phyloP scores from a whole-genome alignment of 805 yeast genomes.

The baker's yeast (Saccharomyces cerevisiae) region DNA sequence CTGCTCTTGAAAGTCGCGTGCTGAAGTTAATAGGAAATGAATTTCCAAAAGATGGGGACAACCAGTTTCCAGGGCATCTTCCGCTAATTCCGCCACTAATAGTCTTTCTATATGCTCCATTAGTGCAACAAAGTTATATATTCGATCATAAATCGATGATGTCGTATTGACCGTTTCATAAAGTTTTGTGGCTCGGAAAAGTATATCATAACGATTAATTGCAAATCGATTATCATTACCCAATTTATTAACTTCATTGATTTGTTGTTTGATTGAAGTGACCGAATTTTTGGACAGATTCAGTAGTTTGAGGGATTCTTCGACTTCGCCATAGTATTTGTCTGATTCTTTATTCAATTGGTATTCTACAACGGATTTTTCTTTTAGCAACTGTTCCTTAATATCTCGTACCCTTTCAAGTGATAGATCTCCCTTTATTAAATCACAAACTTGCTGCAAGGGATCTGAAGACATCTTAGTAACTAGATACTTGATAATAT shows the following conservation, averaged over 20 bases:
- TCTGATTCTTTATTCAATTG: constrained; percentile 67
- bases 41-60: constrained; percentile 50
- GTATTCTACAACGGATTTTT: constrained; percentile 65
- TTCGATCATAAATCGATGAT: constrained; percentile 53
- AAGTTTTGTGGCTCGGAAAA: constrained; percentile 56
- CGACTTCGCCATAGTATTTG: constrained; percentile 49
- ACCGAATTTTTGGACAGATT: constrained; percentile 39
- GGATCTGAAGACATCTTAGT: neutral
- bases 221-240: constrained; percentile 50
- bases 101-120: constrained; percentile 43
- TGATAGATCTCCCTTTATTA: constrained; percentile 39
- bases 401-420: constrained; percentile 45
- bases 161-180: constrained; percentile 69
- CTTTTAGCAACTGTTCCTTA: constrained; percentile 51
- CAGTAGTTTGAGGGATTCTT: constrained; percentile 36
- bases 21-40: constrained; percentile 61
- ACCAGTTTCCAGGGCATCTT: constrained; percentile 32
- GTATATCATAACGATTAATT: constrained; percentile 59
- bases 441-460: constrained; percentile 25
- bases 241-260: constrained; percentile 38
- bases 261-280: constrained; percentile 40
- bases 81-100: constrained; percentile 38
- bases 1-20: constrained; percentile 74
- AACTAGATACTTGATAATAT: neutral
- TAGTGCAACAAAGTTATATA: constrained; percentile 46